Evolutionary conservation across 139 green algal species (phyloP).

Genomic region (Trebouxia sp.): DNA sequence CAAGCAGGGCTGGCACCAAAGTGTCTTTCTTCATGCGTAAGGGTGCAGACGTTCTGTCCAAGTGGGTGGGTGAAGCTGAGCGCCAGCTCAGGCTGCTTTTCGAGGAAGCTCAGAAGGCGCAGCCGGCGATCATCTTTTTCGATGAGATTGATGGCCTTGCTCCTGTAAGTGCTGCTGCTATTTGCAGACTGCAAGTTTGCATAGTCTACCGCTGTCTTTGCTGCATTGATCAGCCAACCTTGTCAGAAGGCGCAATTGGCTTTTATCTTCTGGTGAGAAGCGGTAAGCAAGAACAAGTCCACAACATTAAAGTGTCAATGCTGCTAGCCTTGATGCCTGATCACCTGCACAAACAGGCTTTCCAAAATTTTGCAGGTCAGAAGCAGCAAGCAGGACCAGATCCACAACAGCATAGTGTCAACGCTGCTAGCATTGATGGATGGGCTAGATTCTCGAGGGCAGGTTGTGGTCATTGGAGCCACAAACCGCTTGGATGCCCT

Average conservation of each 20-base stretch:
- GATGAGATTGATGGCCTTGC: constrained; percentile 87
- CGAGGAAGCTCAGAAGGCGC: constrained; percentile 78
- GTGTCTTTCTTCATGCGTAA: constrained; percentile 98
- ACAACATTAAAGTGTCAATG: too few species aligned
- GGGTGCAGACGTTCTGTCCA: constrained; percentile 91
- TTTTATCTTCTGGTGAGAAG: too few species aligned
- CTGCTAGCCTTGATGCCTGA: too few species aligned
- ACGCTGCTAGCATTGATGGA: constrained; percentile 97
- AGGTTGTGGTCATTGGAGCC: constrained; percentile 54
- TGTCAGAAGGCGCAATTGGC: too few species aligned
- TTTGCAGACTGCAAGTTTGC: too few species aligned
- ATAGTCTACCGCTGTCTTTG: too few species aligned
- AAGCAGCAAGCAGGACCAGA: constrained; percentile 89
- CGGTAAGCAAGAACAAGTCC: too few species aligned
- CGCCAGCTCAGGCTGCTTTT: constrained; percentile 91
- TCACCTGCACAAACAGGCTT: too few species aligned
- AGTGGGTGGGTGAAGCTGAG: constrained; percentile 97
- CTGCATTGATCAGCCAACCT: too few species aligned
- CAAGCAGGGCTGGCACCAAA: constrained; percentile 57
- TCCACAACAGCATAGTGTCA: constrained; percentile 97
- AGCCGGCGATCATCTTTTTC: constrained; percentile 89
- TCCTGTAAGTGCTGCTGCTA: constrained; percentile 53
- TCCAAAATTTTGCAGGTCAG: constrained; percentile 66
- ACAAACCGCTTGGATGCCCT: constrained; percentile 82
- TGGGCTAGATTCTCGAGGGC: constrained; percentile 83